Evolutionary conservation across 2,329 filamentous ascomycete genomes (phyloP).

Genomic region (Cytospora paraplurivora): DNA sequence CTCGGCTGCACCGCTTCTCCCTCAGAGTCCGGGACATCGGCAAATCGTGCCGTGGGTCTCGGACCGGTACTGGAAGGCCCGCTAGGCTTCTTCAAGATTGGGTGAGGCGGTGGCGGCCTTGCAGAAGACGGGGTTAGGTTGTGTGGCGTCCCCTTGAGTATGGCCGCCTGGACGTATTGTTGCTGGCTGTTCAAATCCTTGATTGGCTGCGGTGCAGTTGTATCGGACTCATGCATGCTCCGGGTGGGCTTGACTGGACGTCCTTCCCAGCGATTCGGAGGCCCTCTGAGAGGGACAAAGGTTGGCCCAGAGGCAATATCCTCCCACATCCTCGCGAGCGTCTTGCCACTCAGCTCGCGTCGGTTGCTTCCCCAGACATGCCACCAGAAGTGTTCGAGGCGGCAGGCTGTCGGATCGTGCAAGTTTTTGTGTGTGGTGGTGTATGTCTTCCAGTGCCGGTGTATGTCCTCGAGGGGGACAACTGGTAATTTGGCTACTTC

Average conservation of each 20-base stretch:
- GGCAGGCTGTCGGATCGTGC: slow-evolving; percentile 62
- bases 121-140: slow-evolving; percentile 45
- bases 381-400: slow-evolving; percentile 68
- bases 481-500: slow-evolving; percentile 55
- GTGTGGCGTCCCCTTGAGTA: slow-evolving; percentile 32
- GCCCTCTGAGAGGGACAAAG: slow-evolving; percentile 57
- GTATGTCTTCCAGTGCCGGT: slow-evolving; percentile 62
- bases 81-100: slow-evolving; percentile 62
- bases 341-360: slow-evolving; percentile 53
- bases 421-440: slow-evolving; percentile 61
- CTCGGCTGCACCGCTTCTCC: slow-evolving; percentile 42
- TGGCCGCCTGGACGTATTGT: background rate
- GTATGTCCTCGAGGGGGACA: slow-evolving; percentile 55
- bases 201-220: slow-evolving; percentile 20
- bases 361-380: slow-evolving; percentile 64
- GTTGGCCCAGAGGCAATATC: slow-evolving; percentile 61
- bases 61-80: slow-evolving; percentile 56
- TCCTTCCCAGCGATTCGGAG: slow-evolving; percentile 55
- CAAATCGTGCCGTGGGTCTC: slow-evolving; percentile 63
- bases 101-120: slow-evolving; percentile 53
- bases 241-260: slow-evolving; percentile 46
- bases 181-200: background rate
- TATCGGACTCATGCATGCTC: slow-evolving; percentile 29
- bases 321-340: slow-evolving; percentile 58
- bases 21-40: slow-evolving; percentile 54